Conservation (phyloP, 495 filamentous ascomycete genomes). For the Penicillium coprophilum region DNA sequence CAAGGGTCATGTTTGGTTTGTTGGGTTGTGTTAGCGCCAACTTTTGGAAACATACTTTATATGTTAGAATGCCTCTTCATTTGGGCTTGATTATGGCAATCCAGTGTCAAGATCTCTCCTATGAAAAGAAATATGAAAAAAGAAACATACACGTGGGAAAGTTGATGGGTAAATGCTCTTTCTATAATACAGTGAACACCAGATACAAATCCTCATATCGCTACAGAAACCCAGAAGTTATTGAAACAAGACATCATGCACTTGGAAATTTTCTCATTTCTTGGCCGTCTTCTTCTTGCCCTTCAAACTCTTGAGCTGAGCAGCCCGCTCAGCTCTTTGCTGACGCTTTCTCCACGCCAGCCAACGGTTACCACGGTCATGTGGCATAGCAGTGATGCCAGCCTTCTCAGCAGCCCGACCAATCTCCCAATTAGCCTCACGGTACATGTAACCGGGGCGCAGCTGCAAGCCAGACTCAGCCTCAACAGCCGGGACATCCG, state of each 20-base stretch:
- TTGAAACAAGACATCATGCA: constrained; percentile 26
- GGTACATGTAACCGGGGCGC: constrained; percentile 72
- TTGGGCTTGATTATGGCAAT: neutral
- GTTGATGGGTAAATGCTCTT: constrained; percentile 25
- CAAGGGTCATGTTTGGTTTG: neutral
- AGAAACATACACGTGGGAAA: constrained; percentile 17
- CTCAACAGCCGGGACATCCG: constrained; percentile 33
- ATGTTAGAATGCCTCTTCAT: neutral
- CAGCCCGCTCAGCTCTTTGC: constrained; percentile 51
- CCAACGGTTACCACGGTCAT: constrained; percentile 58
- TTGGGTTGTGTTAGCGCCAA: neutral
- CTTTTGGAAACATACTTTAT: neutral
- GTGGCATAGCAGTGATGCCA: constrained; percentile 50
- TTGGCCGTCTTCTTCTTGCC: constrained; percentile 50
- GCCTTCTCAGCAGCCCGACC: constrained; percentile 64
- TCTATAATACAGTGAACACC: constrained; percentile 45
- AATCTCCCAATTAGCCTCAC: constrained; percentile 83
- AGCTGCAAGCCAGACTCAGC: constrained; percentile 50
- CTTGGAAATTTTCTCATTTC: constrained; percentile 33
- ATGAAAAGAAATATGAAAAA: neutral
- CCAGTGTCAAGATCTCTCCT: neutral
- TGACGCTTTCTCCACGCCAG: constrained; percentile 61
- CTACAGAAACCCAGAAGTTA: constrained; percentile 29
- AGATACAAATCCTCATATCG: constrained; percentile 34
- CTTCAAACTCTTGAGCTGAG: constrained; percentile 59